A percentile compares a stretch with the other conserved stretches of the same genome.
Evolutionary conservation across 148 eudicot species (phyloP).

Genomic region (Agrostemma githago): DNA sequence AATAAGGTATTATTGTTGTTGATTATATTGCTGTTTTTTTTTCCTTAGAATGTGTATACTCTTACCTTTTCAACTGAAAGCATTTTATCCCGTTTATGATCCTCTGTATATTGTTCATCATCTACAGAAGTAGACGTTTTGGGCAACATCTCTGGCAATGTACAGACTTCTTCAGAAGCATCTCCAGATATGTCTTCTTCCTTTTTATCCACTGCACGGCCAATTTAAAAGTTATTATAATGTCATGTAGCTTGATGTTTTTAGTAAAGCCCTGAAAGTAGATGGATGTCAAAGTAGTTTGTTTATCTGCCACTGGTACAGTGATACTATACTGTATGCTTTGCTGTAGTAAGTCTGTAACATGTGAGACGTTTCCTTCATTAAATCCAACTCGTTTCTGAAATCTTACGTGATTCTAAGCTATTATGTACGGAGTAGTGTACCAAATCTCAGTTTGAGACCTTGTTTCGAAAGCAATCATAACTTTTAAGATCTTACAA

Average conservation of each 20-base stretch:
- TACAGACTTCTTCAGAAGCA: neutral
- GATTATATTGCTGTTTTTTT: no score
- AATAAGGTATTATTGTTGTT: neutral
- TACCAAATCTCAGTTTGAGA: neutral
- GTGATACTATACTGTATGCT: neutral
- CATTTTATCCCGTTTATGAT: no score
- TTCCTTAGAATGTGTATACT: neutral
- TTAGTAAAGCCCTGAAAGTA: neutral
- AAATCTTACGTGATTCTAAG: neutral
- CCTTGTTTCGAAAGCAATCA: neutral
- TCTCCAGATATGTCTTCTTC: neutral
- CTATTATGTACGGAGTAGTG: neutral
- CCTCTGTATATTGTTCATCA: neutral
- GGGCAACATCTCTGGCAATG: neutral
- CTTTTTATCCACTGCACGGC: neutral
- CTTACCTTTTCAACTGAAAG: neutral
- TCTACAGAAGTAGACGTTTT: neutral
- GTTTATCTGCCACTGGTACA: neutral
- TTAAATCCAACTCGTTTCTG: neutral
- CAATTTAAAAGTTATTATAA: neutral
- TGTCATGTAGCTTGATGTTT: neutral
- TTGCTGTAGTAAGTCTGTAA: neutral
- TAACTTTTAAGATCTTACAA: no score
- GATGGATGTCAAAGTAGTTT: neutral
- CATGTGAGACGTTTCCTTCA: neutral